Base-by-base conservation (phyloP, 805 yeast genomes). In the Komagataella populi region DNA sequence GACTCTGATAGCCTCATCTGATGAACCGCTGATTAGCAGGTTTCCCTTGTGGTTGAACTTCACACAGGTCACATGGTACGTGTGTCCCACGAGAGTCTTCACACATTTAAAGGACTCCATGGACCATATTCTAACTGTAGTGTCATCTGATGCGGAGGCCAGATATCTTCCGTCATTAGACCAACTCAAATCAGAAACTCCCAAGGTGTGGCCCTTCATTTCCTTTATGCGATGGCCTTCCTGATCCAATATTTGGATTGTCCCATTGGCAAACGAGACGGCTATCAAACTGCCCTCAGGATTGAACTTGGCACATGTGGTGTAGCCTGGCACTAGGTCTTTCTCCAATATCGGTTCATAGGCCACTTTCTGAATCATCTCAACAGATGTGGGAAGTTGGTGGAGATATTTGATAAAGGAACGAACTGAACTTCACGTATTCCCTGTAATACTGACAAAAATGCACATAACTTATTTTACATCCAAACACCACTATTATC, bases 131-230 rank as follows among this genome's bases (percentile, higher is more conserved):
- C 89, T 72, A 6, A 89, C 73, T 0, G 95, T 81, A 54, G 80
- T 71, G 64, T 91, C 99, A 62, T 91, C 96, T 0, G 95, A 84
- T 1, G 84, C 93, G 0, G 95, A 78, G 1, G 95, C 96, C 6
- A 91, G 54, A 49, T 84, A 78, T 50, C 72, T 69, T 10, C 84
- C 74, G 62, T 85, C 83, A 2, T 91, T 90, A 1, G 90, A 78
- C 80, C 89, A 91, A 44, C 78, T 76, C 1, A 93, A 58, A 54
- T 83, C 89, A 12, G 90, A 83, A 2, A 91, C 71, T 1, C 96
- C 93, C 23, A 66, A 72, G 1, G 77, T 63, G 61, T 91, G 96
- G 1, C 89, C 90, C 7, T 54, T 52, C 45, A 76, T 57, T 12
- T 69, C 17, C 17, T 16, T n/a, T 36, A 44, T 17, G 14, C 17